A percentile compares a stretch with the other conserved stretches of the same genome.
phyloP scores from a whole-genome alignment of 2,329 filamentous ascomycete species.

The Lasiodiplodia citricola region DNA sequence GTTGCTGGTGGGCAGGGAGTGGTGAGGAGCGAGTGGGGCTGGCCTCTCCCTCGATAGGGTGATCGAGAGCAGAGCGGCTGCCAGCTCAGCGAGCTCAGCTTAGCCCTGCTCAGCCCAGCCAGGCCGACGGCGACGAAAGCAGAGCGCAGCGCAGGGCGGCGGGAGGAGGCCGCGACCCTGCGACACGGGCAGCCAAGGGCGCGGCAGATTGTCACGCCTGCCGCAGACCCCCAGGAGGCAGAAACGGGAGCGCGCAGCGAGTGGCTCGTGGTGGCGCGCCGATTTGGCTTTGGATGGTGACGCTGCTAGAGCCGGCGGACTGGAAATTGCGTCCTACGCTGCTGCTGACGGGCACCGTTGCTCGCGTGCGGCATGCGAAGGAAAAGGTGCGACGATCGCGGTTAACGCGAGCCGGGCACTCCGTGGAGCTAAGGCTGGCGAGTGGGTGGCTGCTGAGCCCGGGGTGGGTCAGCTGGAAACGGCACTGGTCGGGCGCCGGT shows the following conservation, averaged over 20 bases:
- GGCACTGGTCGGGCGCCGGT: conserved; percentile 13
- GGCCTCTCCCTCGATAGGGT: conserved; percentile 6
- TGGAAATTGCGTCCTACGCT: neutral
- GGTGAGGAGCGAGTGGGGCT: conserved; percentile 8
- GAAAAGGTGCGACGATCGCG: conserved; percentile 22
- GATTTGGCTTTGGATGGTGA: neutral
- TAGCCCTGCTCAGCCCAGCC: conserved; percentile 4
- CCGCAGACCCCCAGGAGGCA: conserved; percentile 3
- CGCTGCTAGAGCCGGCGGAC: neutral
- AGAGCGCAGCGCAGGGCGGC: neutral
- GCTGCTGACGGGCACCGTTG: conserved; percentile 13
- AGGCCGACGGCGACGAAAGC: neutral
- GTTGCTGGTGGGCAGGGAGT: neutral
- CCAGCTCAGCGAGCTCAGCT: conserved; percentile 17
- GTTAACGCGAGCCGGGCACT: conserved; percentile 10
- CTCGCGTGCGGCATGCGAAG: conserved; percentile 19
- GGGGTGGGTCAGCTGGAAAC: conserved; percentile 20
- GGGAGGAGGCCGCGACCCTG: neutral
- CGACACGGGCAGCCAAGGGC: neutral
- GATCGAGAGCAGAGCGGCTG: neutral
- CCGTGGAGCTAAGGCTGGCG: conserved; percentile 9
- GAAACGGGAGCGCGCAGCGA: conserved; percentile 7
- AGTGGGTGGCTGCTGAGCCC: conserved; percentile 7
- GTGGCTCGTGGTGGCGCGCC: conserved; percentile 1
- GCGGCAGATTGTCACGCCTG: conserved; percentile 19